Base-by-base conservation (phyloP, 805 yeast species). In the Huiozyma naganishii region DNA sequence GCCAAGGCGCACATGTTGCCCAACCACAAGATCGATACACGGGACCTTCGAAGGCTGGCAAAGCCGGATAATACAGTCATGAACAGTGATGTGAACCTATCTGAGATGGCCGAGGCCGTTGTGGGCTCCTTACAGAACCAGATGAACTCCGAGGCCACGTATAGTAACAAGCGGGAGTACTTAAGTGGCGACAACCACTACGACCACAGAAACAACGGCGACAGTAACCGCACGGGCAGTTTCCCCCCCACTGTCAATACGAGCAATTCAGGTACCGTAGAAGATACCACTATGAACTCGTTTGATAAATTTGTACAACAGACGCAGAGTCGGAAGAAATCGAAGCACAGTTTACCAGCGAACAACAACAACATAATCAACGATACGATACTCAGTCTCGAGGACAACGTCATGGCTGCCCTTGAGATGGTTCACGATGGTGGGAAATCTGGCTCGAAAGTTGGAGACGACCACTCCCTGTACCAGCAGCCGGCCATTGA, bases 1-100 rank as follows among this genome's bases (percentile, higher is more conserved):
- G 47, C 46, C 8, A 57, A 54, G 38, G 59, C 63, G 2, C 61
- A 51, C 44, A 57, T 57, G 62, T 39, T 54, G 37, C 58, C 61
- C 2, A 42, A 40, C 5, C 42, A 45, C 11, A 41, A 32, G 5
- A 36, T 48, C 6, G 41, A 46, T 33, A 32, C 49, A 5, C 29
- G 32, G 28, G 44, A 40, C 28, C 27, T 45, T n/a, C 7, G 11
- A 28, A 37, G 12, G 39, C 30, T 7, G 29, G 12, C 23, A 23
- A 5, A 38, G 12, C 10, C 40, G 27, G 32, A 37, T 7, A 27
- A n/a, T 36, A 5, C 10, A 27, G 38, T 9, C 8, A 27, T 35
- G 7, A 30, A 34, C 32, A 44, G 50, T 34, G 48, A 52, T 27
- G 42, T 29, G 29, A 9, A 12, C 6, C 32, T 39, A 9, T 29